Evolutionary conservation across 371 early-diverging fungal genomes (phyloP).

Genomic region (Mortierella sp.): DNA sequence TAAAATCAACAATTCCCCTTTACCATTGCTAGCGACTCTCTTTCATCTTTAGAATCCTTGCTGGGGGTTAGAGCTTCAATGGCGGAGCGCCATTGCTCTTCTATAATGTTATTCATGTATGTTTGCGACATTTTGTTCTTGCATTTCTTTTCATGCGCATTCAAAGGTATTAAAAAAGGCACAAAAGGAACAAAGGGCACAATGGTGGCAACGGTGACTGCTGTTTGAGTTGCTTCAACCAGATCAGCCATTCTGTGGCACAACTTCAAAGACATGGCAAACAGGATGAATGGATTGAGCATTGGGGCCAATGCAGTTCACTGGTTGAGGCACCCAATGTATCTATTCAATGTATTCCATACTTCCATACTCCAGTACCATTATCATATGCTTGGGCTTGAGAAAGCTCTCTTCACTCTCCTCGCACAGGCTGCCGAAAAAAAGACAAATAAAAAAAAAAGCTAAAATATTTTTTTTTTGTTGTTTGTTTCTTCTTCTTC

Average conservation of each 20-base stretch:
- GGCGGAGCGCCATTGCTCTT: conserved; percentile 24
- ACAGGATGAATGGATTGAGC: too few species aligned
- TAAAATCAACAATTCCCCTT: neutral
- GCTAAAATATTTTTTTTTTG: neutral
- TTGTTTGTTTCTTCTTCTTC: conserved; percentile 4
- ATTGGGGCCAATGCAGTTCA: too few species aligned
- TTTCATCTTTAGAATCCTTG: neutral
- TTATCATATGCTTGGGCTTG: too few species aligned
- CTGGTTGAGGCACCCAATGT: too few species aligned
- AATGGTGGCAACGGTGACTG: neutral
- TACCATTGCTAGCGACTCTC: conserved; percentile 6
- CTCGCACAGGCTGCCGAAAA: too few species aligned
- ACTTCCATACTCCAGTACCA: too few species aligned
- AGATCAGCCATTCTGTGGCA: neutral
- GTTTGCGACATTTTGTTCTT: neutral
- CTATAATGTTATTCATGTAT: conserved; percentile 19
- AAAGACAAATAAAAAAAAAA: neutral
- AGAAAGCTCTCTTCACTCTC: neutral
- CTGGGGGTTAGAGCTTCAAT: conserved; percentile 5
- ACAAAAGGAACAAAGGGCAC: neutral
- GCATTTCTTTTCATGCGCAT: neutral
- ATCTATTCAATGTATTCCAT: too few species aligned
- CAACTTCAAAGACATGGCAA: neutral
- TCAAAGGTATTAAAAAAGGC: neutral
- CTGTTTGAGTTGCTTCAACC: neutral